phyloP scores from a whole-genome alignment of 768 basidiomycete genomes.

The Hysterangium stoloniferum region DNA sequence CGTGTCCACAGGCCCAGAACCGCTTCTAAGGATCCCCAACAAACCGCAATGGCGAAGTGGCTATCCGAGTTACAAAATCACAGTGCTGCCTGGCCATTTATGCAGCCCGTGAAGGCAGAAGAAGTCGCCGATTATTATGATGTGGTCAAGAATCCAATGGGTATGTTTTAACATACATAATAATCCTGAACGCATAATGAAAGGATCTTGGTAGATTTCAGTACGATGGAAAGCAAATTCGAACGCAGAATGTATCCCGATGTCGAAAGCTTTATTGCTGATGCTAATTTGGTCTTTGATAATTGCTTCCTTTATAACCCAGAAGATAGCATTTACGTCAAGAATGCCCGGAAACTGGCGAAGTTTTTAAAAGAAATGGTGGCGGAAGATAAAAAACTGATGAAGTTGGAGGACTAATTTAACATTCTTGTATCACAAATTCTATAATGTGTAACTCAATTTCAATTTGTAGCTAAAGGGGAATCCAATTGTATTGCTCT shows the following conservation, averaged over 20 bases:
- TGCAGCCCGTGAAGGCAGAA: constrained; percentile 64
- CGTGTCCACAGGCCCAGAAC: constrained; percentile 29
- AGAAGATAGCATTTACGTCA: constrained; percentile 69
- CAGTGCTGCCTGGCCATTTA: constrained; percentile 83
- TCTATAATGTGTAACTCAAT: not conserved
- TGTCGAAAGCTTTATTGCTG: constrained; percentile 68
- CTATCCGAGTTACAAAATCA: constrained; percentile 73
- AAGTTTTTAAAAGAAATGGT: constrained; percentile 59
- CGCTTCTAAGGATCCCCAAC: constrained; percentile 45
- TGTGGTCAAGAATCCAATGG: constrained; percentile 88
- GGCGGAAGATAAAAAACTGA: constrained; percentile 16
- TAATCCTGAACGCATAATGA: not conserved
- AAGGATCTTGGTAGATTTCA: constrained; percentile 50
- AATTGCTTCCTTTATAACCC: constrained; percentile 89
- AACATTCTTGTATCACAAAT: too few relatives aligned
- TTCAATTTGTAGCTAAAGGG: not conserved
- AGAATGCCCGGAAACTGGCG: constrained; percentile 80
- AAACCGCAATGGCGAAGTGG: constrained; percentile 58
- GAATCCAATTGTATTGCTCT: not conserved
- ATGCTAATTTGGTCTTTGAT: constrained; percentile 78
- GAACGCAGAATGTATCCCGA: constrained; percentile 74
- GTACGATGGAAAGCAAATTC: constrained; percentile 86
- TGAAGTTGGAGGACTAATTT: too few relatives aligned
- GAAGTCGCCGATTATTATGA: constrained; percentile 89
- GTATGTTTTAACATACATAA: constrained; percentile 35